These are phyloP conservation scores for Candolleomyces efflorescens DNA, from an alignment of 768 basidiomycete genomes.

Conservation along the genomic window DNA sequence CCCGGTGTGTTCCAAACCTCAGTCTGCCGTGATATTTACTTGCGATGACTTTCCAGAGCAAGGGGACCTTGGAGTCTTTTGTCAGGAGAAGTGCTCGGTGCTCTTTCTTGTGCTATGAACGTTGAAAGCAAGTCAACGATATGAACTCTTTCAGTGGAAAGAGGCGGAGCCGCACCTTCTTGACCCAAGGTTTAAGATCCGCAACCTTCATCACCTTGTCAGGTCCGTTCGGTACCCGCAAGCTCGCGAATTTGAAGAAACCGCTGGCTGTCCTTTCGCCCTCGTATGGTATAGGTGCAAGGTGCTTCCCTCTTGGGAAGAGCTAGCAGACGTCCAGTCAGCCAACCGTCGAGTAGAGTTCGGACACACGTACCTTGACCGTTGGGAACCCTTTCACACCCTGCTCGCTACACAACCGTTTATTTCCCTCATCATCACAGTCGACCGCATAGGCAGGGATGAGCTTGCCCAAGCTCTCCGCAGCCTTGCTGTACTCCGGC, in stretches of 20 bases:
- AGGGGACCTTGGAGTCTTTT: constrained; percentile 70
- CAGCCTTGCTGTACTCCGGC: constrained; percentile 84
- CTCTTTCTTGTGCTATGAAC: constrained; percentile 28
- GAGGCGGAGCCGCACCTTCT: constrained; percentile 46
- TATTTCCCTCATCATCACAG: constrained; percentile 82
- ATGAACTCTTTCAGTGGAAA: neutral
- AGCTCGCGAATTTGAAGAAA: constrained; percentile 72
- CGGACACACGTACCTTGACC: constrained; percentile 64
- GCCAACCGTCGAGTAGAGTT: too few relatives aligned
- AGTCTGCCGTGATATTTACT: constrained; percentile 67
- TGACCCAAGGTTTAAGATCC: constrained; percentile 64
- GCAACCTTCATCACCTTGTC: constrained; percentile 51
- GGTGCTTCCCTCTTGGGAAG: constrained; percentile 71
- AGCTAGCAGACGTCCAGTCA: too few relatives aligned
- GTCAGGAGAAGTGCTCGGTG: constrained; percentile 66
- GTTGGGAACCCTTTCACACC: constrained; percentile 92
- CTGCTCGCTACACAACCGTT: constrained; percentile 76
- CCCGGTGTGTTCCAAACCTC: constrained; percentile 58
- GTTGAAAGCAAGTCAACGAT: neutral
- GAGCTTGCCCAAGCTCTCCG: constrained; percentile 71
- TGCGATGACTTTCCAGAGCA: constrained; percentile 76
- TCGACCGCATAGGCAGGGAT: constrained; percentile 92
- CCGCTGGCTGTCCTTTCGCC: constrained; percentile 67
- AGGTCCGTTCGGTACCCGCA: constrained; percentile 69
- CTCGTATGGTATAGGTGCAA: constrained; percentile 63